Conservation (phyloP, 352 stramenopile species). For the Phytophthora hybrid region DNA sequence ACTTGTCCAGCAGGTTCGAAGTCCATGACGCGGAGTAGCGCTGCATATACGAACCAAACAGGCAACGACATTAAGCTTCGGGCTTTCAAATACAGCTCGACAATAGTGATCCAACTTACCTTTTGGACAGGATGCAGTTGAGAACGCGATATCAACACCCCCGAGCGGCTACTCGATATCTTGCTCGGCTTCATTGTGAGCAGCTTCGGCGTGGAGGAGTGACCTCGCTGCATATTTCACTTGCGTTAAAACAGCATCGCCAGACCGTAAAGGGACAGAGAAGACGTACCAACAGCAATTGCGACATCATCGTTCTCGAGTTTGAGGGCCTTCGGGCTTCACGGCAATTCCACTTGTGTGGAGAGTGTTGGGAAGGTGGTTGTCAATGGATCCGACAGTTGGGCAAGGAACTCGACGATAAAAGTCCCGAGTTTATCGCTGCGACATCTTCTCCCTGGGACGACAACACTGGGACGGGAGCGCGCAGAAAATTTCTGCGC, state of each 20-base stretch:
- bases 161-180: background rate
- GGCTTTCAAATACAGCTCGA: background rate
- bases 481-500: no score
- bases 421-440: background rate
- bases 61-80: background rate
- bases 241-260: background rate
- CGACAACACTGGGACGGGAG: background rate
- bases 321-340: background rate
- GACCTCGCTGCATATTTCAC: conserved; percentile 22
- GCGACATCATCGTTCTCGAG: conserved; percentile 24
- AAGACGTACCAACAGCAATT: conserved; percentile 33
- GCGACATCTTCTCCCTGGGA: conserved; percentile 12
- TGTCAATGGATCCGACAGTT: conserved; percentile 22
- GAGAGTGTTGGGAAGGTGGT: background rate
- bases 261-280: background rate
- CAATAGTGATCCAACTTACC: conserved; percentile 2
- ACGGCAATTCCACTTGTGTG: conserved; percentile 27
- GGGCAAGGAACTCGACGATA: conserved; percentile 14
- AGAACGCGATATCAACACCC: background rate
- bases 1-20: conserved; percentile 36
- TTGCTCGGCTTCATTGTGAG: conserved; percentile 7
- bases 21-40: conserved; percentile 42
- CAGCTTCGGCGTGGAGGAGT: conserved; percentile 11
- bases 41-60: conserved; percentile 4
- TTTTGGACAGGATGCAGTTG: conserved; percentile 24